These are phyloP conservation scores for Pachyrhizus erosus DNA, from an alignment of 306 rosid species.

Conservation along the genomic window DNA sequence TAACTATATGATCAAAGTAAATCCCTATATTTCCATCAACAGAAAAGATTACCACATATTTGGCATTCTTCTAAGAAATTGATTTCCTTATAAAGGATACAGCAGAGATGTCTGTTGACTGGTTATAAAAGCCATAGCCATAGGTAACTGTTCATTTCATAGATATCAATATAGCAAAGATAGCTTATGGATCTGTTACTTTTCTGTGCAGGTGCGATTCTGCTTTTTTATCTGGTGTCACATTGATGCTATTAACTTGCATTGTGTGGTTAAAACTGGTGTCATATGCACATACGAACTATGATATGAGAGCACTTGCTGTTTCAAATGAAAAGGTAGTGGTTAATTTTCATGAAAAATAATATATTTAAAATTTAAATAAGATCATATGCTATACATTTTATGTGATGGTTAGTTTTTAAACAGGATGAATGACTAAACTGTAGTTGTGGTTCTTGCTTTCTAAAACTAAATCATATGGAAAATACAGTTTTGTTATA, in stretches of 20 bases:
- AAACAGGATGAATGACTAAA: constrained; percentile 26
- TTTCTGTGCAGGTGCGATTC: constrained; percentile 77
- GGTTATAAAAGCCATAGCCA: constrained; percentile 17
- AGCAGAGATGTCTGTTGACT: neutral
- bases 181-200: constrained; percentile 30
- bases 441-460: constrained; percentile 4
- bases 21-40: constrained; percentile 23
- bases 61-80: neutral
- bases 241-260: constrained; percentile 86
- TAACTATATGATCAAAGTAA: constrained; percentile 16
- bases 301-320: constrained; percentile 69
- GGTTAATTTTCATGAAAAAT: neutral
- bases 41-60: constrained; percentile 14
- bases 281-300: constrained; percentile 82
- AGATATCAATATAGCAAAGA: constrained; percentile 17
- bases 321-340: constrained; percentile 67
- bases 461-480: constrained; percentile 11
- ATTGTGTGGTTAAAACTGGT: constrained; percentile 91
- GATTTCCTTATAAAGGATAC: constrained; percentile 25
- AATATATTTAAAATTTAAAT: constrained; percentile 26
- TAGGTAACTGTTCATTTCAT: constrained; percentile 18
- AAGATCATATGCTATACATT: neutral
- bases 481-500: neutral
- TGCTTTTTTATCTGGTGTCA: constrained; percentile 77
- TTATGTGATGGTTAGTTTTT: constrained; percentile 31